These are phyloP conservation scores for Cadophora gregata DNA, from an alignment of 2,329 filamentous ascomycete genomes.

Conservation along the genomic window DNA sequence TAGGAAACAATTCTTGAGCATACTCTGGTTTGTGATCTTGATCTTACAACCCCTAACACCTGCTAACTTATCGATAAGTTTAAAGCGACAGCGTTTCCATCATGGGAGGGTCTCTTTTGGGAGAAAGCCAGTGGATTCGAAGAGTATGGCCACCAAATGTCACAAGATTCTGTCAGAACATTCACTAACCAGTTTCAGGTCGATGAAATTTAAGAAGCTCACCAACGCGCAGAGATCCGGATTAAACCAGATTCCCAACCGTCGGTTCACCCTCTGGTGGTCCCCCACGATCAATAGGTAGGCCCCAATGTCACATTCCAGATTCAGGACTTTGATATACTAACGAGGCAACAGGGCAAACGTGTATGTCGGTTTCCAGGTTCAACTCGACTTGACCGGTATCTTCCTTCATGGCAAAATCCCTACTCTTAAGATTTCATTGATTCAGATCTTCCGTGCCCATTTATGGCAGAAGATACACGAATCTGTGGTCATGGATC, in stretches of 20 bases:
- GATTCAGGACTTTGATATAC: not conserved
- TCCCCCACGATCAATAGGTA: slow-evolving; percentile 83
- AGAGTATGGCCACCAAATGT: slow-evolving; percentile 6
- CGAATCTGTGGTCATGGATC: slow-evolving; percentile 97
- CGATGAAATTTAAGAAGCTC: slow-evolving; percentile 98
- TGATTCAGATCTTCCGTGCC: slow-evolving; percentile 99
- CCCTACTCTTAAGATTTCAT: slow-evolving; percentile 93
- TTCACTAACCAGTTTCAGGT: slow-evolving; percentile 1
- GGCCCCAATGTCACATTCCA: not conserved
- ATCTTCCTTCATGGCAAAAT: slow-evolving; percentile 99
- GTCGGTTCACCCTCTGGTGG: slow-evolving; percentile 99
- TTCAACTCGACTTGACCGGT: slow-evolving; percentile 95
- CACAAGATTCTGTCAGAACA: not conserved
- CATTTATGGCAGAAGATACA: slow-evolving; percentile 99
- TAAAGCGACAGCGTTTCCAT: slow-evolving; percentile 95
- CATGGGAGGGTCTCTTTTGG: slow-evolving; percentile 97
- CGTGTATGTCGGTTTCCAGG: slow-evolving; percentile 99
- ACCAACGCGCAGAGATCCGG: slow-evolving; percentile 96
- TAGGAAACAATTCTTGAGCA: slow-evolving; percentile 93
- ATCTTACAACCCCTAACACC: too few species aligned
- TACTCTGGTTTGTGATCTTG: too few species aligned
- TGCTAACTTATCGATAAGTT: too few species aligned
- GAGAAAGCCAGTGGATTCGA: slow-evolving; percentile 16
- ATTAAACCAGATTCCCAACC: slow-evolving; percentile 98
- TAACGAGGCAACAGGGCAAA: slow-evolving; percentile 79